These are phyloP conservation scores for Metschnikowia cerradonensis DNA, from an alignment of 805 yeast species.

Conservation along the genomic window DNA sequence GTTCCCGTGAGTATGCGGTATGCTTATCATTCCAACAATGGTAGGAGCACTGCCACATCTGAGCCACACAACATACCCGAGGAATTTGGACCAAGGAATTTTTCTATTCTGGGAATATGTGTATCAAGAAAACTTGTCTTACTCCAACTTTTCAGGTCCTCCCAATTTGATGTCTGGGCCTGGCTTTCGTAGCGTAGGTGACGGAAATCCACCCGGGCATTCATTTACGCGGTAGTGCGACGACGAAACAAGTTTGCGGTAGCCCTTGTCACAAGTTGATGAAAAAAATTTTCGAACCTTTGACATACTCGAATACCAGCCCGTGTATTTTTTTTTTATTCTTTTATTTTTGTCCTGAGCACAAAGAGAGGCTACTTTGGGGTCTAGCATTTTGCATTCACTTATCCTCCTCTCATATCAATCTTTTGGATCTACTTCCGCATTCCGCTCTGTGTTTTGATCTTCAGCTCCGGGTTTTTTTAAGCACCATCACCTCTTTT, in stretches of 20 bases:
- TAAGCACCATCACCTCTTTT: neutral
- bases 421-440: neutral
- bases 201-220: neutral
- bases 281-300: constrained; percentile 4
- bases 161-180: neutral
- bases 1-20: neutral
- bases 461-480: neutral
- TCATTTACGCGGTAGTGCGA: constrained; percentile 3
- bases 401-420: neutral
- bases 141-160: neutral
- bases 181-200: neutral
- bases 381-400: neutral
- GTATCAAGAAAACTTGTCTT: too few species aligned
- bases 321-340: neutral
- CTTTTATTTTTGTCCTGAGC: neutral
- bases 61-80: neutral
- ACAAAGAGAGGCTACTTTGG: neutral
- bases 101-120: too few species aligned
- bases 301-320: neutral
- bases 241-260: constrained; percentile 3
- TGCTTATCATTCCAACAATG: neutral
- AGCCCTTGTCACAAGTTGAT: neutral
- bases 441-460: constrained; percentile 4
- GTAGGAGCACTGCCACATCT: neutral
- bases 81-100: too few species aligned